These are phyloP conservation scores for Lecanosticta acicola DNA, from an alignment of 2,329 filamentous ascomycete species.

Conservation along the genomic window DNA sequence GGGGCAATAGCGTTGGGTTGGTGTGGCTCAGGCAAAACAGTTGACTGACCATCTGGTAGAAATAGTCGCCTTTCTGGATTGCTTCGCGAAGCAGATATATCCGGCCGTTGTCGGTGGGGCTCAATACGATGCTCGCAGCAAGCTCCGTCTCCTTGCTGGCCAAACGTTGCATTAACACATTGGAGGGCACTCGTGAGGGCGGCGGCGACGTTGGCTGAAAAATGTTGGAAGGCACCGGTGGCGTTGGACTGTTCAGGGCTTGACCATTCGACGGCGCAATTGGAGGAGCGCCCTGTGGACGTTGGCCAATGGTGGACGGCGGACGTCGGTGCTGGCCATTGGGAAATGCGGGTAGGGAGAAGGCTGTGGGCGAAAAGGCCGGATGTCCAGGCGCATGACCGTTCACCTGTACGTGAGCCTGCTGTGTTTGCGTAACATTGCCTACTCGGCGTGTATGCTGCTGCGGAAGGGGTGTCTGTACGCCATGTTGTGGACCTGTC, in stretches of 20 bases:
- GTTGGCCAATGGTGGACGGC: not conserved
- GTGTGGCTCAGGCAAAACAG: slow-evolving; percentile 55
- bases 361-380: no score
- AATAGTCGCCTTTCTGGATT: slow-evolving; percentile 50
- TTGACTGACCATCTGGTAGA: slow-evolving; percentile 63
- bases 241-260: not conserved
- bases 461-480: not conserved
- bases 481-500: not conserved
- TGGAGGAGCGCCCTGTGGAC: no score
- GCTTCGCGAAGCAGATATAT: slow-evolving; percentile 54
- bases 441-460: not conserved
- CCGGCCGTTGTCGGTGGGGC: slow-evolving; percentile 33
- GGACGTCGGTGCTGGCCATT: no score
- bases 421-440: not conserved
- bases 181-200: slow-evolving; percentile 10
- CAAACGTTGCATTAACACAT: slow-evolving; percentile 9
- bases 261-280: slow-evolving; percentile 1
- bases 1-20: slow-evolving; percentile 34
- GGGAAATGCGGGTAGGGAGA: not conserved
- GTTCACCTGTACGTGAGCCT: no score
- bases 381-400: no score
- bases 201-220: not conserved
- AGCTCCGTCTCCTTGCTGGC: slow-evolving; percentile 3
- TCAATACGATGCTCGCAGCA: not conserved
- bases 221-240: not conserved